These are phyloP conservation scores for Leptographium radiaticola DNA, from an alignment of 2,329 filamentous ascomycete species.

Conservation along the genomic window DNA sequence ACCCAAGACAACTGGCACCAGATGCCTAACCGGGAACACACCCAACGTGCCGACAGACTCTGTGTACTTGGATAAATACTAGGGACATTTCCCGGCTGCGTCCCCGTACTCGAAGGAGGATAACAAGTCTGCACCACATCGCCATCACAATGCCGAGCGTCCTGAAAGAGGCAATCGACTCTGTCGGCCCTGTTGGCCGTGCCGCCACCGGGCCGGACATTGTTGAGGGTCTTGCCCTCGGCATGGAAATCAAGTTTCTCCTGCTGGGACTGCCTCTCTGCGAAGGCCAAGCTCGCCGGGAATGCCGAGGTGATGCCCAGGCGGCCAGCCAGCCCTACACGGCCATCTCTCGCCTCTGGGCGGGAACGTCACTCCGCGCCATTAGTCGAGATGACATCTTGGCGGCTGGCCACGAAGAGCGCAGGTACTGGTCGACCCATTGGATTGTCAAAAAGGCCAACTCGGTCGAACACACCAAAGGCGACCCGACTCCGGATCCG, in stretches of 20 bases:
- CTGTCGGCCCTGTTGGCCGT: neutral
- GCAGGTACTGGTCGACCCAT: slow-evolving; percentile 21
- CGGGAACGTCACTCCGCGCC: slow-evolving; percentile 9
- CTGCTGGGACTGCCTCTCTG: slow-evolving; percentile 14
- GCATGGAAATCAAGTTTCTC: slow-evolving; percentile 22
- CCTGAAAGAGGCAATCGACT: neutral
- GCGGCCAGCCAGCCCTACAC: neutral
- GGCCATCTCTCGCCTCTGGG: slow-evolving; percentile 13
- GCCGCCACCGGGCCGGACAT: slow-evolving; percentile 6
- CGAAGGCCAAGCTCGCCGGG: neutral
- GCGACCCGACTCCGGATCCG: slow-evolving; percentile 10
- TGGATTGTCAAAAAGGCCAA: slow-evolving; percentile 29
- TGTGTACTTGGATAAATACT: neutral
- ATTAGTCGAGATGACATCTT: slow-evolving; percentile 17
- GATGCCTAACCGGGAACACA: neutral
- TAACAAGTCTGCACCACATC: neutral
- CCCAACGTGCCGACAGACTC: neutral
- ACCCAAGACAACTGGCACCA: neutral
- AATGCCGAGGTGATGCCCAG: neutral
- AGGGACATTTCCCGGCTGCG: neutral
- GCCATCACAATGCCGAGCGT: neutral
- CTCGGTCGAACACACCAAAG: slow-evolving; percentile 20
- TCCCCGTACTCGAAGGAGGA: neutral
- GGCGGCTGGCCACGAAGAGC: slow-evolving; percentile 12
- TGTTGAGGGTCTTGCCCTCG: slow-evolving; percentile 14